A percentile compares a stretch with the other conserved stretches of the same genome.
Conservation (phyloP, 768 basidiomycete genomes). For the Rhizopogon rudus region DNA sequence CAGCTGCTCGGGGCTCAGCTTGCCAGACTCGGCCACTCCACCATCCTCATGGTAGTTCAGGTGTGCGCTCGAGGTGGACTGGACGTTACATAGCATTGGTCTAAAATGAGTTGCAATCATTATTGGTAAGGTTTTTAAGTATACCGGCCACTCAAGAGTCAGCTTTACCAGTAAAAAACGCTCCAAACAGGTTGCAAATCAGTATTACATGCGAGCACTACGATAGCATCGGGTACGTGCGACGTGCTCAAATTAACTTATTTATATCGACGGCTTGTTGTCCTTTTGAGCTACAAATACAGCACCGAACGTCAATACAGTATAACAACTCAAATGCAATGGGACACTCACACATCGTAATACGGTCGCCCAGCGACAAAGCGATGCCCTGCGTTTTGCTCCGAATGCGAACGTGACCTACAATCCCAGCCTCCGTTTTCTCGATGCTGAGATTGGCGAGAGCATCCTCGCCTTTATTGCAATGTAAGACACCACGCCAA, state of each 20-base stretch:
- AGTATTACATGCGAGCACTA: too few relatives aligned
- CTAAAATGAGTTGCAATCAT: too few relatives aligned
- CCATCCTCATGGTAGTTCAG: too few relatives aligned
- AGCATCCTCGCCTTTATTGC: conserved; percentile 79
- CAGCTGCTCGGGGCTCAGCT: too few relatives aligned
- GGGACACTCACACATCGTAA: conserved; percentile 52
- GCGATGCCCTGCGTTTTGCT: conserved; percentile 99
- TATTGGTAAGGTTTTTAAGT: too few relatives aligned
- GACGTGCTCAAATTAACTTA: not conserved
- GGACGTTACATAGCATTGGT: too few relatives aligned
- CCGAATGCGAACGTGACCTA: conserved; percentile 92
- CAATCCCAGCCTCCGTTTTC: conserved; percentile 76
- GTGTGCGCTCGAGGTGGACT: too few relatives aligned
- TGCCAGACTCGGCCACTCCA: too few relatives aligned
- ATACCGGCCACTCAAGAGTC: too few relatives aligned
- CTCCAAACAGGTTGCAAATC: too few relatives aligned
- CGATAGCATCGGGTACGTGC: not conserved
- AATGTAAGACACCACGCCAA: too few relatives aligned
- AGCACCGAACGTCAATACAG: not conserved
- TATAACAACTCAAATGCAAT: not conserved
- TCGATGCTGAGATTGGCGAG: conserved; percentile 94
- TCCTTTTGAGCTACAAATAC: conserved; percentile 35
- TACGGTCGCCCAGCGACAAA: conserved; percentile 86
- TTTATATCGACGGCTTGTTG: conserved; percentile 28
- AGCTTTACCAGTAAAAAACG: too few relatives aligned